Evolutionary conservation across 495 filamentous ascomycete genomes (phyloP), one percentile per base, ranked within the genome.

Genomic region (Extremus antarcticus): DNA sequence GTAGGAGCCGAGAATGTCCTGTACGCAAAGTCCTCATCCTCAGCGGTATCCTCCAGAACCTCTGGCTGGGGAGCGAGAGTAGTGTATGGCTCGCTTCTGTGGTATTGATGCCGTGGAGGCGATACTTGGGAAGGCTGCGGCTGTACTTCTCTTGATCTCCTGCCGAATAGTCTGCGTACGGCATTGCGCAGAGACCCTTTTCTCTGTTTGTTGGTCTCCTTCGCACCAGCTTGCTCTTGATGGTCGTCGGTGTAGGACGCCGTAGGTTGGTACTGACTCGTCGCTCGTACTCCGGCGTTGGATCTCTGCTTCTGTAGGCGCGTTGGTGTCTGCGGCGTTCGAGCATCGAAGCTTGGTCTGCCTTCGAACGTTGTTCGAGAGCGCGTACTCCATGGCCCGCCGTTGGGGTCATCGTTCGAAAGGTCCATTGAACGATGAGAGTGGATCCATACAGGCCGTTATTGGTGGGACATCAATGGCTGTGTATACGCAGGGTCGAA

Each of bases 101-200:
- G 54, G 24, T 60, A 60, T 7, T 17, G 45, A 53, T 63, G 61
- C 20, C 61, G 40, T 9, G 62, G 41, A 2, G 58, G 54, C 13
- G 59, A 53, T n/a, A 11, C 21, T 29, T 46, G 46, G 17, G 38
- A 2, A 2, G 48, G 48, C 17, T 43, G 43, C 16, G 43, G 10
- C 22, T 48, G 32, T 16, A 46, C 19, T n/a, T 50, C 50, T 29
- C 53, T 60, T 25, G 56, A 54, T 32, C 55, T 55, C 43, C 58
- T 50, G 17, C 62, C 58, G 25, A 64, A 64, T 20, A 64, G 50
- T 25, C 53, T 47, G 11, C 62, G 62, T n/a, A 64, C 58, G 11
- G 55, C 58, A 25, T 58, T 51, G 55, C 62, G 58, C 25, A 64
- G 47, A 17, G 62, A 64, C 4, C 62, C 58, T 47, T 61, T 58